phyloP scores from a whole-genome alignment of 2,329 filamentous ascomycete species.

The Fusarium sp. region DNA sequence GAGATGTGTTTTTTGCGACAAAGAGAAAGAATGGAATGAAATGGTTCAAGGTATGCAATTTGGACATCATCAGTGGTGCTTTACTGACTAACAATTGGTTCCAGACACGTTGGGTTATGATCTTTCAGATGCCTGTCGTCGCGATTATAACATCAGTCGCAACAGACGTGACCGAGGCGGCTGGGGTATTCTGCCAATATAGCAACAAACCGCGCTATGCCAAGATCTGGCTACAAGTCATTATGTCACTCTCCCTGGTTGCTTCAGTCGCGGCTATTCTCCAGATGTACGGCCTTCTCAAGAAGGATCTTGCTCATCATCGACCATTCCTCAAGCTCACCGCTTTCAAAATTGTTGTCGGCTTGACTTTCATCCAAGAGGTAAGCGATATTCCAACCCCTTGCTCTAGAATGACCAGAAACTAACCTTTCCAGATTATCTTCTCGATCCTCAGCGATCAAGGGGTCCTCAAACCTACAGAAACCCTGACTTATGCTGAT shows the following conservation, averaged over 20 bases:
- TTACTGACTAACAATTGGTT: background rate
- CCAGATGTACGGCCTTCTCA: slow-evolving; percentile 38
- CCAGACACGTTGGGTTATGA: slow-evolving; percentile 43
- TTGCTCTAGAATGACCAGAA: rapidly evolving
- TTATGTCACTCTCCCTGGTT: slow-evolving; percentile 24
- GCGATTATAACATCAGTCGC: slow-evolving; percentile 21
- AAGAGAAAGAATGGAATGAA: slow-evolving; percentile 37
- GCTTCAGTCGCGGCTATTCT: slow-evolving; percentile 37
- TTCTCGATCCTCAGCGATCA: slow-evolving; percentile 39
- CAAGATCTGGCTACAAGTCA: slow-evolving; percentile 27
- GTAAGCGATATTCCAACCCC: background rate
- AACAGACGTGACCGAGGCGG: slow-evolving; percentile 36
- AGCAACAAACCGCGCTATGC: slow-evolving; percentile 33
- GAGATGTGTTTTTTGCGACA: slow-evolving; percentile 43
- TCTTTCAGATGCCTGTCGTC: slow-evolving; percentile 45
- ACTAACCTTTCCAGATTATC: slow-evolving; percentile 20
- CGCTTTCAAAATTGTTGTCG: slow-evolving; percentile 41
- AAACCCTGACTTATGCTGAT: slow-evolving; percentile 42
- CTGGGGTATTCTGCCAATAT: slow-evolving; percentile 39
- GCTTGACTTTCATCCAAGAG: slow-evolving; percentile 37
- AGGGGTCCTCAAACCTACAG: slow-evolving; percentile 23
- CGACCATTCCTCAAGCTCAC: slow-evolving; percentile 41
- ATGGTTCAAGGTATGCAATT: slow-evolving; percentile 35
- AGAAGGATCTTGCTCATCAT: slow-evolving; percentile 37
- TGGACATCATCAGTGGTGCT: rapidly evolving